phyloP scores from a whole-genome alignment of 2,329 filamentous ascomycete genomes.

The Xylariaceae sp. region DNA sequence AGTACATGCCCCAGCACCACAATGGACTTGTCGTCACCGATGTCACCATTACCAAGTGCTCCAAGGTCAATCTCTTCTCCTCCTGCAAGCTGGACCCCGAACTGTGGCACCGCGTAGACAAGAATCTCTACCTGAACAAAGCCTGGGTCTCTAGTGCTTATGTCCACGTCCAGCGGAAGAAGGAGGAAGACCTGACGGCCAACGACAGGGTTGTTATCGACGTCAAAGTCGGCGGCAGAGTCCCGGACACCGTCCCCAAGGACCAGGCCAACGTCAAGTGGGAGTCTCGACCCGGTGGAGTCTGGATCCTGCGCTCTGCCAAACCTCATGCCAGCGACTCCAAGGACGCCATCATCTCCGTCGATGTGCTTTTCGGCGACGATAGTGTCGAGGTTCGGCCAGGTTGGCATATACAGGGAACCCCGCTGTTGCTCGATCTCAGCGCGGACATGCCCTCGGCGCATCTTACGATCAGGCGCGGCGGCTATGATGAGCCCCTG shows the following conservation, averaged over 20 bases:
- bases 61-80: constrained; percentile 67
- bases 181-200: constrained; percentile 73
- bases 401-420: constrained; percentile 77
- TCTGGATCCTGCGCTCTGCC: constrained; percentile 77
- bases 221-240: constrained; percentile 67
- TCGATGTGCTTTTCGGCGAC: constrained; percentile 85
- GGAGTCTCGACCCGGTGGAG: constrained; percentile 71
- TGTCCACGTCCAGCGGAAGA: constrained; percentile 76
- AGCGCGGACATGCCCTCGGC: constrained; percentile 61
- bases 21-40: constrained; percentile 83
- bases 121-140: constrained; percentile 77
- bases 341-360: constrained; percentile 68
- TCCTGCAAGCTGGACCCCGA: constrained; percentile 70
- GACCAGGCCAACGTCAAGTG: constrained; percentile 60
- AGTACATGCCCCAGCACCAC: constrained; percentile 80
- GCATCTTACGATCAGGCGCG: constrained; percentile 74
- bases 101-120: constrained; percentile 79
- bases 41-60: constrained; percentile 73
- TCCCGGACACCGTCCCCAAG: constrained; percentile 58
- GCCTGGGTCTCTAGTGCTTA: constrained; percentile 75
- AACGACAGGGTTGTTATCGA: constrained; percentile 79
- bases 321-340: constrained; percentile 73
- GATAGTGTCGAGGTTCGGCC: constrained; percentile 87
- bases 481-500: constrained; percentile 58
- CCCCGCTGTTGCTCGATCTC: constrained; percentile 66